Conservation (phyloP, 2,329 filamentous ascomycete species). For the Beauveria rudraprayagi region DNA sequence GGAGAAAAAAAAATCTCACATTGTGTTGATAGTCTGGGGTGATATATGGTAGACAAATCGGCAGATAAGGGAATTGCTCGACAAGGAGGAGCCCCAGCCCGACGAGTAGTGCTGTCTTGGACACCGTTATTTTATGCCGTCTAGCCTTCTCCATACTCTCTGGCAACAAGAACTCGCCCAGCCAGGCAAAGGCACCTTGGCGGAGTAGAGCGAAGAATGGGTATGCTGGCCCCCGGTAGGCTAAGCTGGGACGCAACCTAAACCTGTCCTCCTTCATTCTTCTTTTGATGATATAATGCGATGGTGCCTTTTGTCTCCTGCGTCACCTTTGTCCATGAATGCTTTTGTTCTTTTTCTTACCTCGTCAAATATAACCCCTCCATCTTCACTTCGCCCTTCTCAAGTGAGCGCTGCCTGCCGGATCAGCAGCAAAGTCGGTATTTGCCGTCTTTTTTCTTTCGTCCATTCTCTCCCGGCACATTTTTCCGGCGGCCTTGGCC, state of each 20-base stretch:
- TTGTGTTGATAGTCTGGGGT: not conserved
- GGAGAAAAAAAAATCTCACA: not conserved
- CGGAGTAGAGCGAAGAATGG: constrained; percentile 10
- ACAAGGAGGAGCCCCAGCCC: not conserved
- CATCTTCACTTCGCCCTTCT: constrained; percentile 3
- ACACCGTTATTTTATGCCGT: constrained; percentile 7
- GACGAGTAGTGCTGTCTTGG: constrained; percentile 10
- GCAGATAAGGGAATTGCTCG: not conserved
- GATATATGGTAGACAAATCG: not conserved
- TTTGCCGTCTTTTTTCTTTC: not conserved
- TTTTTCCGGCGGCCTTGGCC: not conserved
- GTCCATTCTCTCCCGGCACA: not conserved
- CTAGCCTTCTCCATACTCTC: constrained; percentile 9
- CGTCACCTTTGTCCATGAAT: constrained; percentile 12
- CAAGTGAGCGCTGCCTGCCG: constrained; percentile 7
- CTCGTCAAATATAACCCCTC: not conserved
- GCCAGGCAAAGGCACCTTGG: constrained; percentile 11
- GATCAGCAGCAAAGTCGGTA: constrained; percentile 6
- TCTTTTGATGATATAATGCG: constrained; percentile 11
- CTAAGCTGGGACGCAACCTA: constrained; percentile 8
- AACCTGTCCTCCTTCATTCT: constrained; percentile 9
- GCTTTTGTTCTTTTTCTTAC: constrained; percentile 11
- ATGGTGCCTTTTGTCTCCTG: constrained; percentile 11
- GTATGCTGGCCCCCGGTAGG: constrained; percentile 9
- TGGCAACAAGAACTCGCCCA: constrained; percentile 8